phyloP scores from a whole-genome alignment of 139 green algal species.

The Limnomonas spitsbergensis region DNA sequence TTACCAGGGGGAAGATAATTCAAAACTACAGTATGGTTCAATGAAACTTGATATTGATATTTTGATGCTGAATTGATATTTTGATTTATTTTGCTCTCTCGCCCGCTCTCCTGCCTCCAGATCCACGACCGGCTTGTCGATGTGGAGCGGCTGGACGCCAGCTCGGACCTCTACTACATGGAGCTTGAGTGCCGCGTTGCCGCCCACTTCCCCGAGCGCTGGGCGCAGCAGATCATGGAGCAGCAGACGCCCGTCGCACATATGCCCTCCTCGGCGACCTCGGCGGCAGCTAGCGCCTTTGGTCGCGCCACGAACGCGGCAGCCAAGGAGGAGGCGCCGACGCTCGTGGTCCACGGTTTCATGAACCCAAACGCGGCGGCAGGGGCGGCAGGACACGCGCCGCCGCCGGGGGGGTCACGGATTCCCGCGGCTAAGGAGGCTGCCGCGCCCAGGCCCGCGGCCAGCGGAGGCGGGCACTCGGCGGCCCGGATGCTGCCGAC shows the following conservation, averaged over 20 bases:
- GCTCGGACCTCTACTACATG: conserved; percentile 39
- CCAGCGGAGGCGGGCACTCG: too few relatives aligned
- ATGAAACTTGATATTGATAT: too few relatives aligned
- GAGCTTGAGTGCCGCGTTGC: conserved; percentile 39
- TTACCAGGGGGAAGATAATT: too few relatives aligned
- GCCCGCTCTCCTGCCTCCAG: background rate
- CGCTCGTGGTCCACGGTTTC: background rate
- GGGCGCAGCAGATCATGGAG: background rate
- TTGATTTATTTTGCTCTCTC: too few relatives aligned
- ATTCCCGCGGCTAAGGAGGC: too few relatives aligned
- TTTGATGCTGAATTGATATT: too few relatives aligned
- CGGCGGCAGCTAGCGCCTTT: conserved; percentile 14
- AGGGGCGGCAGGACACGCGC: too few relatives aligned
- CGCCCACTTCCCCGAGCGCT: conserved; percentile 37
- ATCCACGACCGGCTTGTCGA: conserved; percentile 53
- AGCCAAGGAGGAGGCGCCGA: background rate
- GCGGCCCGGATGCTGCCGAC: too few relatives aligned
- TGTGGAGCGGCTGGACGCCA: conserved; percentile 30
- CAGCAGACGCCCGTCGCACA: background rate
- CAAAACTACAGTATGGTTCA: too few relatives aligned
- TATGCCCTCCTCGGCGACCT: background rate
- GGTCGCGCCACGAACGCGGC: background rate
- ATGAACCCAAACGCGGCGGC: background rate
- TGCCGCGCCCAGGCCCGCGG: too few relatives aligned
- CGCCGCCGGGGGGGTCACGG: too few relatives aligned